Percentiles rank a stretch among this genome's conserved stretches.
These are phyloP conservation scores for Tolypocladium paradoxum DNA, from an alignment of 2,329 filamentous ascomycete species.

Conservation along the genomic window DNA sequence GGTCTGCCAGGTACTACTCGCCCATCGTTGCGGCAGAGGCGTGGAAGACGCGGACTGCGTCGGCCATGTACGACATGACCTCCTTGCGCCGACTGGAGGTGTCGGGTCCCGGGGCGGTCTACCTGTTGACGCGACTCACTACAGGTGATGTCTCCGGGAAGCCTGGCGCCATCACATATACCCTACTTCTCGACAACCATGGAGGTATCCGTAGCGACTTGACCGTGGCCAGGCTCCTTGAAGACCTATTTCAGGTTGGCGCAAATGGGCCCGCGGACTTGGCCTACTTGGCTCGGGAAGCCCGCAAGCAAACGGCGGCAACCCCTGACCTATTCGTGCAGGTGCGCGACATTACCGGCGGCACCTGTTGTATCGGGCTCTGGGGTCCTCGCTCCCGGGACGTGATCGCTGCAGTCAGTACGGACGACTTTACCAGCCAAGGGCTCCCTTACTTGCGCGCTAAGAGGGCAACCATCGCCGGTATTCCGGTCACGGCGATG, in stretches of 20 bases:
- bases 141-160: constrained; percentile 36
- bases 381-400: constrained; percentile 48
- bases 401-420: constrained; percentile 33
- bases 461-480: constrained; percentile 36
- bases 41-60: constrained; percentile 53
- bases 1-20: constrained; percentile 47
- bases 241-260: constrained; percentile 41
- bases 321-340: constrained; percentile 32
- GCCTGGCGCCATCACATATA: constrained; percentile 42
- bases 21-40: constrained; percentile 49
- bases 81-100: constrained; percentile 47
- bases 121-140: constrained; percentile 42
- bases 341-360: constrained; percentile 48
- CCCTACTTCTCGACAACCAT: constrained; percentile 40
- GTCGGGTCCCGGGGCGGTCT: constrained; percentile 42
- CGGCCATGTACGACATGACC: constrained; percentile 53
- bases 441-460: constrained; percentile 38
- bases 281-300: constrained; percentile 42
- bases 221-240: constrained; percentile 40
- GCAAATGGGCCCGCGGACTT: constrained; percentile 45
- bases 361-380: constrained; percentile 49
- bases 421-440: constrained; percentile 33
- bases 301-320: constrained; percentile 32
- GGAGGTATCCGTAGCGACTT: constrained; percentile 47
- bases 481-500: constrained; percentile 45